Evolutionary conservation across 2,329 filamentous ascomycete species (phyloP), one percentile per base, ranked within the genome.

Genomic region (Calonectria montana): DNA sequence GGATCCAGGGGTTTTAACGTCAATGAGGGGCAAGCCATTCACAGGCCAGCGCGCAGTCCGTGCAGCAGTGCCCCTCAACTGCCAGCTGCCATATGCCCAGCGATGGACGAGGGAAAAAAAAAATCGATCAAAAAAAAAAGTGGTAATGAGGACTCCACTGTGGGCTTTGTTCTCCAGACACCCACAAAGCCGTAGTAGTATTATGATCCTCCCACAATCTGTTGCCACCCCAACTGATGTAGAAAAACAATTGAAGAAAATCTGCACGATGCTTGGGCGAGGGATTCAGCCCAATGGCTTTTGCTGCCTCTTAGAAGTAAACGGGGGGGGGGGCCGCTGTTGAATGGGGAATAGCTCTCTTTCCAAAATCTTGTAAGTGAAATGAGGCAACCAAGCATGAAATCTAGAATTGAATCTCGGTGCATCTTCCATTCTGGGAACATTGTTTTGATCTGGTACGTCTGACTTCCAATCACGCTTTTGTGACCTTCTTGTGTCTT

Each of bases 1-100:
- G 65, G 72, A 73, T 72, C 75, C 65, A 76, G 75, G 72, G 41
- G 23, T 31, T 61, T 70, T 66, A 53, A 61, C 57, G 61, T 23
- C 35, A 25, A 23, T 45, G 61, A 59, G 37, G 50, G 61, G 61
- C 47, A 37, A 13, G 29, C 29, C 18, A 21, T 18, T 41, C 57
- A 61, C 55, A 18, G 37, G 37, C 37, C 37, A 15, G 21, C 37
- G 6, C 8, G 25, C 21, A 27, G 57, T 61, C 57, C 35, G 57
- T 61, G 57, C 57, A n/a, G 41, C 3, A 21, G 31, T 29, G 53
- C 53, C 53, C 53, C 53, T 57, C 53, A 57, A 15, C 53, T 57
- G 53, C 50, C 50, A 55, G 27, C 29, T 55, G 27, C 31, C 53
- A 53, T 12, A 23, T 57, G 53, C 29, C 29, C 50, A 31, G 29